These are phyloP conservation scores for Lyophyllum atratum DNA, from an alignment of 768 basidiomycete species.

Conservation along the genomic window DNA sequence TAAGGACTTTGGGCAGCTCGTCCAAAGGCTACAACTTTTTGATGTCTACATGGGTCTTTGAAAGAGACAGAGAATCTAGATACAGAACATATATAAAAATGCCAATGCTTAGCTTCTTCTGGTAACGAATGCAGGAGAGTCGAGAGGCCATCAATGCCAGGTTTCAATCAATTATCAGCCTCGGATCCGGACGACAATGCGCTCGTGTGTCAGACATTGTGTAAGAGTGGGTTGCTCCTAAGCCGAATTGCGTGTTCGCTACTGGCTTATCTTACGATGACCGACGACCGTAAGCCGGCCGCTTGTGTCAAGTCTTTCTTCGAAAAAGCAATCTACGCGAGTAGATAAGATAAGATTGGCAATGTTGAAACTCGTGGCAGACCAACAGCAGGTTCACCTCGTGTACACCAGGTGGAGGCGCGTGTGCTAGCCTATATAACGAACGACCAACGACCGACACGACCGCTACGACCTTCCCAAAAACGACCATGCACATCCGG, in stretches of 20 bases:
- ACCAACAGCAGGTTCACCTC: constrained; percentile 11
- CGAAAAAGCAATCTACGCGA: too few relatives aligned
- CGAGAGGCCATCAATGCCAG: neutral
- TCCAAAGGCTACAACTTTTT: neutral
- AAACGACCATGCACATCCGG: constrained; percentile 13
- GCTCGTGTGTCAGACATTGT: neutral
- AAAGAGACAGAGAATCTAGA: neutral
- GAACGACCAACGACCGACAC: constrained; percentile 6
- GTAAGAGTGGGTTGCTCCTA: too few relatives aligned
- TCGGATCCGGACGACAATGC: neutral
- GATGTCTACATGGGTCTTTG: neutral
- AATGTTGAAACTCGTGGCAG: constrained; percentile 12
- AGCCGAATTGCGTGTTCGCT: too few relatives aligned
- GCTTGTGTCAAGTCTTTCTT: too few relatives aligned
- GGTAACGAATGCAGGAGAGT: neutral
- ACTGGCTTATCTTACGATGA: too few relatives aligned
- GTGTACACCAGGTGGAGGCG: constrained; percentile 16
- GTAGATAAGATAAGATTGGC: constrained; percentile 17
- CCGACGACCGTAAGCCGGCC: too few relatives aligned
- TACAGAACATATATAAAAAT: neutral
- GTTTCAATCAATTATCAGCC: neutral
- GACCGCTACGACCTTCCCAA: constrained; percentile 15
- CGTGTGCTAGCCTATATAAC: constrained; percentile 14
- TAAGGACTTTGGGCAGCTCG: neutral
- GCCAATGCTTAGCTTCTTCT: neutral